Conservation (phyloP, 2,329 filamentous ascomycete genomes). For the Akanthomyces uredinophilus region DNA sequence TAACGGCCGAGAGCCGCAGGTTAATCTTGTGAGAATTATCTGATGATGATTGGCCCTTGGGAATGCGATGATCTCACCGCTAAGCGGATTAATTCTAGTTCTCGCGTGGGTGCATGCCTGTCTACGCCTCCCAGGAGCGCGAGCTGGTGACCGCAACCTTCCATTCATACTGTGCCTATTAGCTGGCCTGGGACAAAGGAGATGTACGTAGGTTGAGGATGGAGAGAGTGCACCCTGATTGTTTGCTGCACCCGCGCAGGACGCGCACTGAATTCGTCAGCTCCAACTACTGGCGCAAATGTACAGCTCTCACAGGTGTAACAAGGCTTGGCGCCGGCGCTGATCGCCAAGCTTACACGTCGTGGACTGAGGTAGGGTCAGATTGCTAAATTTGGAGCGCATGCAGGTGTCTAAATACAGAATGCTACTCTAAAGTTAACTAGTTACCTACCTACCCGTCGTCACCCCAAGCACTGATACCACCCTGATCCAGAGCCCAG, state of each 20-base stretch:
- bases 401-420: neutral
- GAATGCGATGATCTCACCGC: neutral
- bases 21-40: no score
- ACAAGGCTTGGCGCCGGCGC: neutral
- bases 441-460: no score
- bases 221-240: neutral
- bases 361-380: neutral
- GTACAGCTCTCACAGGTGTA: neutral
- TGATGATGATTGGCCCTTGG: neutral
- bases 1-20: neutral
- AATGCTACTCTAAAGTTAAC: neutral
- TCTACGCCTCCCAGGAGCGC: neutral
- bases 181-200: neutral
- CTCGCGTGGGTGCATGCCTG: neutral
- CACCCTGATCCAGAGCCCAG: neutral
- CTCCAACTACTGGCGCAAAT: neutral
- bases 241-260: neutral
- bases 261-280: neutral
- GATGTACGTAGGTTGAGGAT: no score
- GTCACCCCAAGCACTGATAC: neutral
- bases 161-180: neutral
- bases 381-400: neutral
- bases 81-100: neutral
- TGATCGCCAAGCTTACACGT: slow-evolving; percentile 4
- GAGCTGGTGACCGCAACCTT: neutral